These are phyloP conservation scores for Centrapalus pauciflorus DNA, from an alignment of 129 eudicot species.

Conservation along the genomic window DNA sequence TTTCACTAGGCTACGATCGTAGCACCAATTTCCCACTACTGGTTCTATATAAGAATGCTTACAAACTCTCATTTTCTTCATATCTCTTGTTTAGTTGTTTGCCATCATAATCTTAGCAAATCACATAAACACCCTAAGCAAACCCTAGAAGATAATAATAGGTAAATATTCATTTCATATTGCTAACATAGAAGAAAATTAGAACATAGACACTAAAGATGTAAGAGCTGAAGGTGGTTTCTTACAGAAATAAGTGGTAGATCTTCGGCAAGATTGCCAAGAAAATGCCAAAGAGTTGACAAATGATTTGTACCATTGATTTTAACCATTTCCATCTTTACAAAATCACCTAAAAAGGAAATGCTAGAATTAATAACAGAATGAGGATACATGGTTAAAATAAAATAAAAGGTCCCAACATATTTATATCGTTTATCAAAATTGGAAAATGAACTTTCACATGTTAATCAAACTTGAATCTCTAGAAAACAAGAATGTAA, in stretches of 20 bases:
- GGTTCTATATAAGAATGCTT: no score
- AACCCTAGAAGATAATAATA: background rate
- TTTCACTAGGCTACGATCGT: no score
- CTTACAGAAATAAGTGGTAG: slow-evolving; percentile 63
- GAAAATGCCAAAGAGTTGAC: slow-evolving; percentile 30
- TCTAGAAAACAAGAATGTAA: no score
- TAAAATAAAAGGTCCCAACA: background rate
- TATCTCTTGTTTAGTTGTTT: no score
- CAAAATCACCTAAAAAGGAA: slow-evolving; percentile 62
- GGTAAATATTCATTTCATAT: background rate
- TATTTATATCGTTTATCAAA: background rate
- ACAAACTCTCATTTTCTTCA: no score
- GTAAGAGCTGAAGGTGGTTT: background rate
- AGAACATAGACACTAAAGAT: background rate
- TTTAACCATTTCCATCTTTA: slow-evolving; percentile 61
- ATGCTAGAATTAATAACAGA: background rate
- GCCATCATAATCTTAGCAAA: no score
- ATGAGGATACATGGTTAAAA: background rate
- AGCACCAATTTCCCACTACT: no score
- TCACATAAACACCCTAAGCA: no score
- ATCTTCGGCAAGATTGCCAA: slow-evolving; percentile 41
- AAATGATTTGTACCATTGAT: slow-evolving; percentile 34
- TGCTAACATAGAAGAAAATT: background rate
- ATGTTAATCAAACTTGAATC: no score
- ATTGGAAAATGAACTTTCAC: background rate